These are phyloP conservation scores for Rhodomyrtus psidioides DNA, from an alignment of 441 rosid species.

Conservation along the genomic window DNA sequence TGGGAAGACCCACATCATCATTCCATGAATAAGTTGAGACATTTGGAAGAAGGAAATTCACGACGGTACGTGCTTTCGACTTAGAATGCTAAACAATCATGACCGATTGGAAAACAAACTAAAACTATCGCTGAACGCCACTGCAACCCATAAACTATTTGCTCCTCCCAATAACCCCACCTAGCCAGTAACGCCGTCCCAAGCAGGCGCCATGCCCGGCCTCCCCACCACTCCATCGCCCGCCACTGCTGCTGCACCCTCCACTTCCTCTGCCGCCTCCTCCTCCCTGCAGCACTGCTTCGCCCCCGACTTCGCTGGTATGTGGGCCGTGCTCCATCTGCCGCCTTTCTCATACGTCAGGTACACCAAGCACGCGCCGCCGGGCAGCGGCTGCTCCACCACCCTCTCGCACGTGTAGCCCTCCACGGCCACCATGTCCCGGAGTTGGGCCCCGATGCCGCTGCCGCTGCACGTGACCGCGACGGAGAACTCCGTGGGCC, in stretches of 20 bases:
- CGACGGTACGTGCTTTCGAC: background rate
- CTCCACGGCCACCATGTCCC: conserved; percentile 24
- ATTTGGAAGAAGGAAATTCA: background rate
- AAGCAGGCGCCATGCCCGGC: background rate
- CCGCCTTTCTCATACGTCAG: background rate
- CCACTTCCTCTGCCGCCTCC: conserved; percentile 1
- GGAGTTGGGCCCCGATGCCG: conserved; percentile 1
- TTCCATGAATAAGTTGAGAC: background rate
- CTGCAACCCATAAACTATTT: too few species aligned
- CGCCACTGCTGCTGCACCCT: background rate
- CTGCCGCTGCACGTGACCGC: conserved; percentile 21
- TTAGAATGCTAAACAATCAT: background rate
- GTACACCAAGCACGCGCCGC: conserved; percentile 19
- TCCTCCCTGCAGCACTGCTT: conserved; percentile 11
- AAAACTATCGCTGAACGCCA: too few species aligned
- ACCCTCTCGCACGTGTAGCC: conserved; percentile 11
- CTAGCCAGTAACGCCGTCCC: background rate
- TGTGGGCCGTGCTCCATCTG: background rate
- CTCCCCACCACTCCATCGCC: background rate
- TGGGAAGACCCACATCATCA: background rate
- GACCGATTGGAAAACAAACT: background rate
- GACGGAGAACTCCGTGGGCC: conserved; percentile 25
- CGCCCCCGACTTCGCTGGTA: background rate
- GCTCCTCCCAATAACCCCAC: background rate
- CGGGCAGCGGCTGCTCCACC: conserved; percentile 25